Conservation (phyloP, 139 green algal species). For the Helicosporidium sp. region DNA sequence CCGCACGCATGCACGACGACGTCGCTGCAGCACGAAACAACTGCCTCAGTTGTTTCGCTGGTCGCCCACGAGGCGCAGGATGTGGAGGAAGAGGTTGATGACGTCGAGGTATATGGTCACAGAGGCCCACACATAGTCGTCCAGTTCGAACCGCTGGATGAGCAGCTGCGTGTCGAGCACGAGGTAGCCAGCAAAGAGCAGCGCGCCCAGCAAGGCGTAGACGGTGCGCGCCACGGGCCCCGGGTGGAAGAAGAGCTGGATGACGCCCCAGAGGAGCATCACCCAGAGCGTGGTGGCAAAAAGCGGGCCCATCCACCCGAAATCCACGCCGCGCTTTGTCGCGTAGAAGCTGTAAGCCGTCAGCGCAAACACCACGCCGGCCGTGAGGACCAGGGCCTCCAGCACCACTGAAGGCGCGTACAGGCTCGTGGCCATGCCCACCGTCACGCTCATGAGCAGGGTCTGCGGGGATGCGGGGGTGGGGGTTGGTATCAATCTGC, state of each 20-base stretch:
- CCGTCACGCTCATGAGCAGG: slow-evolving; percentile 2
- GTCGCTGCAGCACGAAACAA: background rate
- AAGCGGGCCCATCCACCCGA: slow-evolving; percentile 9
- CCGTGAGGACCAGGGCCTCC: slow-evolving; percentile 32
- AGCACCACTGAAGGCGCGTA: slow-evolving; percentile 33
- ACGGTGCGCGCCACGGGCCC: slow-evolving; percentile 19
- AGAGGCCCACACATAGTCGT: slow-evolving; percentile 51
- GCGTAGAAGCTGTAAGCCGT: slow-evolving; percentile 51
- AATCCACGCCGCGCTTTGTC: slow-evolving; percentile 29
- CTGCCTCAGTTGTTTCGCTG: slow-evolving; percentile 1
- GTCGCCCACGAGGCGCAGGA: slow-evolving; percentile 28
- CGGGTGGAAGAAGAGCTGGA: slow-evolving; percentile 40
- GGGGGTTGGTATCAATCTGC: too few species aligned
- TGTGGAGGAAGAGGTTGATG: slow-evolving; percentile 56
- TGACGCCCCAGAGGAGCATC: slow-evolving; percentile 28
- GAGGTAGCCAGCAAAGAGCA: slow-evolving; percentile 44
- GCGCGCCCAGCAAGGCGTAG: slow-evolving; percentile 38
- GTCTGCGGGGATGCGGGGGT: too few species aligned
- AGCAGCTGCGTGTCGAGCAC: slow-evolving; percentile 33
- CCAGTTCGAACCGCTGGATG: slow-evolving; percentile 20
- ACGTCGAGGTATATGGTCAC: slow-evolving; percentile 53
- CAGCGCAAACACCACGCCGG: slow-evolving; percentile 21
- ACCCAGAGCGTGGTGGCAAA: slow-evolving; percentile 1
- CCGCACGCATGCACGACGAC: background rate
- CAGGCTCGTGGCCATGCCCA: slow-evolving; percentile 25